Percentiles rank a stretch among this genome's conserved stretches.
Evolutionary conservation across 108 stramenopile species (phyloP).

Genomic region (Fragilaria crotonensis): DNA sequence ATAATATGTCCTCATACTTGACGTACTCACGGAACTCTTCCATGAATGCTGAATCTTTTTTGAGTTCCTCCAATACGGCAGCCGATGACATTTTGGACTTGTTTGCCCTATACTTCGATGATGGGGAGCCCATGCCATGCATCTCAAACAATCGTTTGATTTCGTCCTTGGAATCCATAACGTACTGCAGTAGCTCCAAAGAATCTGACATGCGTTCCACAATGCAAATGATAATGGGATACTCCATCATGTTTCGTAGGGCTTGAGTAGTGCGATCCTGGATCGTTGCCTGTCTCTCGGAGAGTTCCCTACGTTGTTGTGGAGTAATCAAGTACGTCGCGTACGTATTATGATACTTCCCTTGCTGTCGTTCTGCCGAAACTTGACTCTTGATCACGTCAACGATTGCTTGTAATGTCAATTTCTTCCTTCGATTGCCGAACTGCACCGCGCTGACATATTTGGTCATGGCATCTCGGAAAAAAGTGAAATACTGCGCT

Average conservation of each 20-base stretch:
- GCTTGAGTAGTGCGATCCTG: slow-evolving; percentile 13
- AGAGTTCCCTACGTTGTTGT: slow-evolving; percentile 16
- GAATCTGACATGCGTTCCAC: slow-evolving; percentile 42
- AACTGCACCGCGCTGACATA: slow-evolving; percentile 36
- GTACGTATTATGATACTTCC: slow-evolving; percentile 22
- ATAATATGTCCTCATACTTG: slow-evolving; percentile 31
- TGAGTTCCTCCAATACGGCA: slow-evolving; percentile 23
- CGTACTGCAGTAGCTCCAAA: slow-evolving; percentile 32
- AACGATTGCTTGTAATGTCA: slow-evolving; percentile 3
- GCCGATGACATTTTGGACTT: slow-evolving; percentile 21
- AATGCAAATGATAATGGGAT: slow-evolving; percentile 42
- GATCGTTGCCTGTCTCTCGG: slow-evolving; percentile 5
- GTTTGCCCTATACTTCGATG: slow-evolving; percentile 1
- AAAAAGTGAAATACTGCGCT: slow-evolving; percentile 29
- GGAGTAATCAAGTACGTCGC: slow-evolving; percentile 39
- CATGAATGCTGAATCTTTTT: slow-evolving; percentile 27
- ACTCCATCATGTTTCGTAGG: slow-evolving; percentile 32
- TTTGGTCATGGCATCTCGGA: slow-evolving; percentile 37
- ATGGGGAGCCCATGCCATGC: background rate
- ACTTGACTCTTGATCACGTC: slow-evolving; percentile 15
- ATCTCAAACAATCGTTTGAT: slow-evolving; percentile 11
- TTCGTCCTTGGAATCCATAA: slow-evolving; percentile 17
- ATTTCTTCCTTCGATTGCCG: slow-evolving; percentile 10
- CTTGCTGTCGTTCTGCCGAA: background rate
- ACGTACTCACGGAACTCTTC: slow-evolving; percentile 23